Conservation (phyloP, 768 basidiomycete genomes). For the Clavulina sp. region DNA sequence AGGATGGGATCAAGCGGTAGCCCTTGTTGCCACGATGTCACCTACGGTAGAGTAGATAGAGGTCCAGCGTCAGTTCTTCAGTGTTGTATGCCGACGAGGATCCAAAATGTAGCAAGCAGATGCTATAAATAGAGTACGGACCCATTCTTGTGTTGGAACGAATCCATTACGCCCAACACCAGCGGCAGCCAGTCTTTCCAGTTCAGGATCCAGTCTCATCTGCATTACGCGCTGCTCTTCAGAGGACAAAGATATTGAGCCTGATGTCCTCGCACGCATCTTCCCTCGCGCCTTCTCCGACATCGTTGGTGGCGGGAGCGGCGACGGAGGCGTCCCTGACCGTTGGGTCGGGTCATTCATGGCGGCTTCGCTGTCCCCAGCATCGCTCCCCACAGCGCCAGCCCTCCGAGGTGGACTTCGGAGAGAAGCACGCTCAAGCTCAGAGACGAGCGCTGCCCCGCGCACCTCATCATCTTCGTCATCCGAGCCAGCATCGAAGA, state of each 20-base stretch:
- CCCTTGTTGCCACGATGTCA: slow-evolving; percentile 95
- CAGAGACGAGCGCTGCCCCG: no score
- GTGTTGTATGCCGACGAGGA: background rate
- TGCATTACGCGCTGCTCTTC: no score
- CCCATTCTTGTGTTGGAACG: slow-evolving; percentile 95
- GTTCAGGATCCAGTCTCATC: slow-evolving; percentile 12
- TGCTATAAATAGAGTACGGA: slow-evolving; percentile 19
- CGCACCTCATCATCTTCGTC: background rate
- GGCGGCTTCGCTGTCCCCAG: background rate
- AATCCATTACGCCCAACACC: slow-evolving; percentile 82
- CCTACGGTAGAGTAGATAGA: slow-evolving; percentile 23
- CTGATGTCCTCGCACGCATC: slow-evolving; percentile 45
- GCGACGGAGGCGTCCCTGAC: slow-evolving; percentile 6
- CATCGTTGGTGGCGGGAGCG: slow-evolving; percentile 11
- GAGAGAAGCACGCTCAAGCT: no score
- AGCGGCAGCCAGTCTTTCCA: slow-evolving; percentile 47
- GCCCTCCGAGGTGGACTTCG: no score
- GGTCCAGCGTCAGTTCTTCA: slow-evolving; percentile 11
- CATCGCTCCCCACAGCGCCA: background rate
- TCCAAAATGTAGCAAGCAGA: background rate
- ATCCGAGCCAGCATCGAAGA: background rate
- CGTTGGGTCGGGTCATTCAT: background rate
- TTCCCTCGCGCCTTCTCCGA: slow-evolving; percentile 92
- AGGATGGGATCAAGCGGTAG: slow-evolving; percentile 80
- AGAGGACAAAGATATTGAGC: background rate